Evolutionary conservation across 2,329 filamentous ascomycete genomes (phyloP), one percentile per base, ranked within the genome.

Genomic region (Arachnomyces sp.): DNA sequence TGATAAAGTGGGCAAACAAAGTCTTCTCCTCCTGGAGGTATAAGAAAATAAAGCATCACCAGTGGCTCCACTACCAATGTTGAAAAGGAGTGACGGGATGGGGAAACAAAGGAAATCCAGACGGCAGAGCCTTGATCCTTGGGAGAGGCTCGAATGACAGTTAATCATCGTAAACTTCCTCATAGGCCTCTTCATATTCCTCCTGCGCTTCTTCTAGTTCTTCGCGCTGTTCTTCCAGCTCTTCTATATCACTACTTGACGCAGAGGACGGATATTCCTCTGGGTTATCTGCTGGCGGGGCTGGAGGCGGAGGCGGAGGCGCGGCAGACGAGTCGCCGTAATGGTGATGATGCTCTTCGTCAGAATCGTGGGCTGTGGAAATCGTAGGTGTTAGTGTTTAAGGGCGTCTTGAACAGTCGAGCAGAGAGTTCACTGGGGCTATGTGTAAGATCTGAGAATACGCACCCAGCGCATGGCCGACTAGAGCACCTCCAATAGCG

Each of bases 401-500:
- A 9, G 20, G 9, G 9, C 9, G 20, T 25, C 9, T 25, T 5
- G 20, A 25, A 25, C 5, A 5, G 9, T 25, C 5, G 20, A 25
- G 9, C 9, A 9, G 9, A 25, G 20, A 25, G 9, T 5, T 5
- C 5, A 9, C 5, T 25, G 9, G 9, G 20, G 20, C 9, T 25
- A 5, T 25, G 20, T 9, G 11, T 31, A 40, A 18, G 29, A 16
- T 7, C 18, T 4, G 16, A 43, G 32, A 34, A 35, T 36, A 65
- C 70, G 43, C 67, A 81, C 77, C 63, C 11, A 77, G 47, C 39
- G 72, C 73, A 52, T 79, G 66, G 9, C 70, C 71, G 42, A 81
- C 57, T 28, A 77, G 53, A 3, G 74, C 78, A 34, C 77, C 77
- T 8, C 73, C 78, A 28, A 77, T 54, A 32, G 68, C 72, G 45